Conservation (phyloP, 805 yeast species). For the Candida taoyuanica region DNA sequence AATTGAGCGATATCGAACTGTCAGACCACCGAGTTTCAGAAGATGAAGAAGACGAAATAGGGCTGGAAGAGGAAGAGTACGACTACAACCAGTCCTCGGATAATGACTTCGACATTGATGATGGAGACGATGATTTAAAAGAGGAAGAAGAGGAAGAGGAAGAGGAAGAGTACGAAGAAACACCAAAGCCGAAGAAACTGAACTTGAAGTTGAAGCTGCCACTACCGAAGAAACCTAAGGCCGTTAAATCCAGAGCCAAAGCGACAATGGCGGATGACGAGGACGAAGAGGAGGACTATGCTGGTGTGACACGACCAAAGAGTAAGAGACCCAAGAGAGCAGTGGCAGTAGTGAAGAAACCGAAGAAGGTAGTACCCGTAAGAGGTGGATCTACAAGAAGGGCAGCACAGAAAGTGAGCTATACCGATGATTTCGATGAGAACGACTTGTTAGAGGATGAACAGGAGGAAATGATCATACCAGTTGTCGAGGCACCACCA, state of each 20-base stretch:
- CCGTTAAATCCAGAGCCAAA: slow-evolving; percentile 1
- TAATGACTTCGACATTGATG: slow-evolving; percentile 15
- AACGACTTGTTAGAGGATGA: slow-evolving; percentile 11
- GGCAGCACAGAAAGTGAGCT: slow-evolving; percentile 9
- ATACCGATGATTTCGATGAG: slow-evolving; percentile 10
- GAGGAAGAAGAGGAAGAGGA: slow-evolving; percentile 10
- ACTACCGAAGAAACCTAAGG: slow-evolving; percentile 1
- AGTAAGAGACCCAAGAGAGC: slow-evolving; percentile 4
- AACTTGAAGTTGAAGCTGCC: slow-evolving; percentile 19
- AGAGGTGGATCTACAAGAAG: slow-evolving; percentile 10
- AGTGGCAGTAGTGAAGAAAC: slow-evolving; percentile 1
- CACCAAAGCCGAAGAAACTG: slow-evolving; percentile 11
- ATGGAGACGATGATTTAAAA: slow-evolving; percentile 14
- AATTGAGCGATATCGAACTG: slow-evolving; percentile 12
- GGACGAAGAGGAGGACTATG: slow-evolving; percentile 5
- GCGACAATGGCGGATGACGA: slow-evolving; percentile 2
- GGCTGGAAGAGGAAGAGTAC: slow-evolving; percentile 15
- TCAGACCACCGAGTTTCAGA: slow-evolving; percentile 14
- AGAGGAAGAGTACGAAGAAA: slow-evolving; percentile 9
- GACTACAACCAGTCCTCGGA: slow-evolving; percentile 17
- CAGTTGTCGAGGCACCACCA: too few species aligned
- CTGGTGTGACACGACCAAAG: neutral
- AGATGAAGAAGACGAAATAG: slow-evolving; percentile 11
- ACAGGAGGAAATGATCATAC: slow-evolving; percentile 4
- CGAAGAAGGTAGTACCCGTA: slow-evolving; percentile 1